A percentile compares a stretch with the other conserved stretches of the same genome.
Evolutionary conservation across 2,329 filamentous ascomycete genomes (phyloP).

Genomic region (Alternaria brassicae): DNA sequence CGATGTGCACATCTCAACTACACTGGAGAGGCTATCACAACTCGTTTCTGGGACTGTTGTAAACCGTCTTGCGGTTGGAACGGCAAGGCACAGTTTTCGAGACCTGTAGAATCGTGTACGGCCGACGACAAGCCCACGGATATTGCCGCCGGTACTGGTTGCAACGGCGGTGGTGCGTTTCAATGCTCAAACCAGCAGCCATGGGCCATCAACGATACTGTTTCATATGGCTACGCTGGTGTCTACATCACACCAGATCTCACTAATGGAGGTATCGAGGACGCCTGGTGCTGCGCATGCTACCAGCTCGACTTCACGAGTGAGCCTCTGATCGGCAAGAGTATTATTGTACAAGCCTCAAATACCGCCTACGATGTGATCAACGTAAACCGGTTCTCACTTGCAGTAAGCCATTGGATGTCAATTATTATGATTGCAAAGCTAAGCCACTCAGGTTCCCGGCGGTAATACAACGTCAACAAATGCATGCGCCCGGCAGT

Average conservation of each 20-base stretch:
- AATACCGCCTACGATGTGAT: constrained; percentile 61
- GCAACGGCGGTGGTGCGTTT: constrained; percentile 64
- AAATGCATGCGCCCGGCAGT: constrained; percentile 45
- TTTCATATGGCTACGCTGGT: constrained; percentile 71
- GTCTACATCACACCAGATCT: constrained; percentile 56
- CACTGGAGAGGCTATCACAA: constrained; percentile 44
- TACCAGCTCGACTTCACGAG: constrained; percentile 68
- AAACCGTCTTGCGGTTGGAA: constrained; percentile 71
- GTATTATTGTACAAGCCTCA: constrained; percentile 69
- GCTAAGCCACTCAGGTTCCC: constrained; percentile 38
- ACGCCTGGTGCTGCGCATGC: constrained; percentile 71
- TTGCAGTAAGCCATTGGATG: constrained; percentile 37
- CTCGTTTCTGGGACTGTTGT: constrained; percentile 66
- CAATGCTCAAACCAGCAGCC: constrained; percentile 67
- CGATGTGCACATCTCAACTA: constrained; percentile 33
- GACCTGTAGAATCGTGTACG: constrained; percentile 63
- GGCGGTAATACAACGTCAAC: constrained; percentile 47
- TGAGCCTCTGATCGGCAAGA: constrained; percentile 64
- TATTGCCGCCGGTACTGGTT: constrained; percentile 59
- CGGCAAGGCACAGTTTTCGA: constrained; percentile 61
- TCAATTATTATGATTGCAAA: not conserved
- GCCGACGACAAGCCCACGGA: constrained; percentile 62
- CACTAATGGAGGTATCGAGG: constrained; percentile 58
- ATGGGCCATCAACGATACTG: constrained; percentile 64
- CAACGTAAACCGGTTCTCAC: constrained; percentile 44